Evolutionary conservation across 2,329 filamentous ascomycete species (phyloP).

Genomic region (Westerdykella ornata): DNA sequence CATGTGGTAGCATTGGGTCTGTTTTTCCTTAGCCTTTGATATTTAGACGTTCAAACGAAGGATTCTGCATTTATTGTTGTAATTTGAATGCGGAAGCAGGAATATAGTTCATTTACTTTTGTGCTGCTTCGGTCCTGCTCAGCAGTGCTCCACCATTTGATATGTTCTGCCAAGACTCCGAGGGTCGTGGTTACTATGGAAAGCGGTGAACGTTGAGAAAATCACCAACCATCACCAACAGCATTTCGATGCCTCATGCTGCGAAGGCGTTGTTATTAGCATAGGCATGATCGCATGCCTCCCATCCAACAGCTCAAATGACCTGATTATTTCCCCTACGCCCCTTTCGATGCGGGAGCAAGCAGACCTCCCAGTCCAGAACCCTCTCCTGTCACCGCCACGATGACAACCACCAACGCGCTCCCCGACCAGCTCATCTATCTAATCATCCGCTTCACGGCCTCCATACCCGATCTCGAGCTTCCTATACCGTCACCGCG

Average conservation of each 20-base stretch:
- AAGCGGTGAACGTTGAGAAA: constrained; percentile 9
- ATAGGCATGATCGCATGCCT: neutral
- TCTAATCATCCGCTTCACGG: constrained; percentile 85
- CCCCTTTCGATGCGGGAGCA: neutral
- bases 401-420: constrained; percentile 22
- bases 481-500: constrained; percentile 65
- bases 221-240: constrained; percentile 10
- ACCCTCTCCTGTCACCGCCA: constrained; percentile 6
- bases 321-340: constrained; percentile 1
- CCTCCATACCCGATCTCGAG: constrained; percentile 72
- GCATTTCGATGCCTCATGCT: constrained; percentile 3
- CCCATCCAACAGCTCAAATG: constrained; percentile 4
- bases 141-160: too few relatives aligned
- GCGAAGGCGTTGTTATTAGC: neutral
- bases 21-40: neutral
- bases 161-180: too few relatives aligned
- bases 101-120: too few relatives aligned
- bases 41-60: too few relatives aligned
- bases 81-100: too few relatives aligned
- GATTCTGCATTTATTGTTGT: too few relatives aligned
- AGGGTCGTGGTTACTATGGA: too few relatives aligned
- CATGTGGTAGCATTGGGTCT: neutral
- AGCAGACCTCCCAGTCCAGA: too few relatives aligned
- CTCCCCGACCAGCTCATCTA: constrained; percentile 49
- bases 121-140: too few relatives aligned